Base-by-base conservation (phyloP, 495 filamentous ascomycete species). In the Lasiosphaeria miniovina region DNA sequence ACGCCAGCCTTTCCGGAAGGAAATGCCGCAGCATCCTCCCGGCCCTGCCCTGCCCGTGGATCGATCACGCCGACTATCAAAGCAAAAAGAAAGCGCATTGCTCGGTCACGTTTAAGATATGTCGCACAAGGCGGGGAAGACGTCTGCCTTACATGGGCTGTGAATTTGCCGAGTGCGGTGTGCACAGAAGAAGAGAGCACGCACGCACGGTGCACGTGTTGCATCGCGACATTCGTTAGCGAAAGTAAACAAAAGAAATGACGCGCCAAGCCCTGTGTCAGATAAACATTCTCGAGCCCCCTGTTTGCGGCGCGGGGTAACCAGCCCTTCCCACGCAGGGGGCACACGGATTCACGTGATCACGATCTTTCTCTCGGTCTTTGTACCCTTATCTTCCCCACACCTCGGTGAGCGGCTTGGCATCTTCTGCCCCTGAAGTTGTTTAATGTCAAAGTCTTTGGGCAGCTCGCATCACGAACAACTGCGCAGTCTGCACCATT, bases 331-430 rank as follows among this genome's bases (percentile, higher is more conserved):
- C 17, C 34, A 14, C 34, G 59, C 46, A 51, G 10, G 36, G 43
- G n/a, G 50, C 24, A 65, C 63, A 54, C 63, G 63, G 4, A 45
- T 43, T 65, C 63, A 65, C 63, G 41, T 65, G 63, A 60, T 55
- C 6, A 4, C 8, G 15, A 4, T 24, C 17, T 45, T 57, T 17
- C 12, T 46, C 43, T 46, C 43, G 15, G 12, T n/a, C 15, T 11
- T 41, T 41, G 1, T 14, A 9, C 14, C 38, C 8, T 8, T 14
- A 9, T 9, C 12, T 46, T 46, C 43, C 43, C 43, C 43, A 9
- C 43, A 46, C 43, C 43, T 24, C 24, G 24, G 24, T 24, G 24
- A 24, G 24, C 24, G 24, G 24, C 24, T 24, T 24, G 24, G 24
- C 24, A 24, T 24, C 24, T 24, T 24, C 24, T 24, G 24, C 24